Base-by-base conservation (phyloP, 352 stramenopile species). In the Globisporangium spiculum region DNA sequence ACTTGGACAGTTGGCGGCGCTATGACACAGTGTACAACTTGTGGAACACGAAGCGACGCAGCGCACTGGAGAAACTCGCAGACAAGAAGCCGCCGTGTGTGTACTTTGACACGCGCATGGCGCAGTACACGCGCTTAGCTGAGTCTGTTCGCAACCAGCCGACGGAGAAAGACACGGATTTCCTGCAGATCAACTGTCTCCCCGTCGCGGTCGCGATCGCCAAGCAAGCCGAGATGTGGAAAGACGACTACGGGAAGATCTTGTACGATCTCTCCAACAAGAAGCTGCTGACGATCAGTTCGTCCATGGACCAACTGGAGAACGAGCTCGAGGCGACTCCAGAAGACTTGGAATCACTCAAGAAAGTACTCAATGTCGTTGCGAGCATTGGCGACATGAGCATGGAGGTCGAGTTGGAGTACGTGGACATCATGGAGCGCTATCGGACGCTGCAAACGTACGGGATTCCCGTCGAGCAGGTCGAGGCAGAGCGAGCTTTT, bases 1-100 rank as follows among this genome's bases (percentile, higher is more conserved):
- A 99, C 66, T 69, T 98, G 10, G 92, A 98, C 68, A 93, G 81
- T 24, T 99, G 96, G 96, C 83, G 92, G 14, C 78, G 89, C 9
- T 99, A 98, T 59, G 96, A 98, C 65, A 97, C 90, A 0, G 88
- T 98, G 6, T 97, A 97, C 72, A 97, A 97, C 57, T 78, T 99
- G 10, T 99, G 96, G 96, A 97, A 98, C 66, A 80, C 84, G 2
- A 98, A 98, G 70, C 77, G 91, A 10, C 90, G 91, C 16, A 84
- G 85, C 34, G 84, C 90, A 5, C 69, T 99, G 6, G 93, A 98
- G 36, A 98, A 98, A 63, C 79, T 98, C 32, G 78, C 80, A 0
- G 95, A 98, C 70, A 97, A 97, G 70, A 92, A 94, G 57, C 89
- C 89, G n/a, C 90, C 87, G 7, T 98, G 88, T 60, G 90, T 98